phyloP scores from a whole-genome alignment of 2,329 filamentous ascomycete genomes.

The Ambrosiella xylebori region DNA sequence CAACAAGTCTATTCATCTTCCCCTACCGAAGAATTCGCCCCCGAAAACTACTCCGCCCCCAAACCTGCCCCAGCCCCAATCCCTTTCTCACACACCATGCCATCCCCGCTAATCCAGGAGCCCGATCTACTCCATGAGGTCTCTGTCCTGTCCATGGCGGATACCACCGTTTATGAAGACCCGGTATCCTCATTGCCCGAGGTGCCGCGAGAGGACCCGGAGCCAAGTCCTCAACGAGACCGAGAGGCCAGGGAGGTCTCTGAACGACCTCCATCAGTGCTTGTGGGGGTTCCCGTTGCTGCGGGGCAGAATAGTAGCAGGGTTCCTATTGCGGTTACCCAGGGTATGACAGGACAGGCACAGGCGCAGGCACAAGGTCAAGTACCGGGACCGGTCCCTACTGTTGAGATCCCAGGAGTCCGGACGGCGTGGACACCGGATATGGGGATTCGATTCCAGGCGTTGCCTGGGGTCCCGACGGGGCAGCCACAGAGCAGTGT shows the following conservation, averaged over 20 bases:
- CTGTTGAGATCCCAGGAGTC: too few species aligned
- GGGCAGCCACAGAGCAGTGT: slow-evolving; percentile 14
- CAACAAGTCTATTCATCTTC: background rate
- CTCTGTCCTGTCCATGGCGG: slow-evolving; percentile 3
- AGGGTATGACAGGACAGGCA: background rate
- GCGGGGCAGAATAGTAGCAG: too few species aligned
- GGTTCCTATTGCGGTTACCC: background rate
- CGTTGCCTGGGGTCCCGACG: slow-evolving; percentile 18
- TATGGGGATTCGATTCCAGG: slow-evolving; percentile 63
- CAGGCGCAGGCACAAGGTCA: background rate
- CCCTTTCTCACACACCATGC: slow-evolving; percentile 7
- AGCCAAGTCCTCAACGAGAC: too few species aligned
- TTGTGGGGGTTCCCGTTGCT: too few species aligned
- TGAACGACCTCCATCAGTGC: background rate
- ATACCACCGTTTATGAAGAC: slow-evolving; percentile 14
- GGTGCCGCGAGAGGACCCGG: slow-evolving; percentile 11
- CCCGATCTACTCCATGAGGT: slow-evolving; percentile 11
- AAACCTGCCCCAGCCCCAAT: background rate
- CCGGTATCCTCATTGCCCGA: slow-evolving; percentile 14
- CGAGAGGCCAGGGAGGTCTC: background rate
- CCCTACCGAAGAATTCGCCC: background rate
- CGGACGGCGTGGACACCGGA: slow-evolving; percentile 53
- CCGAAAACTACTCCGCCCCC: background rate
- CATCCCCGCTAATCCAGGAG: background rate
- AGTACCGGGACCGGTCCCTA: slow-evolving; percentile 23